Conservation (phyloP, 2,329 filamentous ascomycete species). For the Pseudocercospora macadamiae region DNA sequence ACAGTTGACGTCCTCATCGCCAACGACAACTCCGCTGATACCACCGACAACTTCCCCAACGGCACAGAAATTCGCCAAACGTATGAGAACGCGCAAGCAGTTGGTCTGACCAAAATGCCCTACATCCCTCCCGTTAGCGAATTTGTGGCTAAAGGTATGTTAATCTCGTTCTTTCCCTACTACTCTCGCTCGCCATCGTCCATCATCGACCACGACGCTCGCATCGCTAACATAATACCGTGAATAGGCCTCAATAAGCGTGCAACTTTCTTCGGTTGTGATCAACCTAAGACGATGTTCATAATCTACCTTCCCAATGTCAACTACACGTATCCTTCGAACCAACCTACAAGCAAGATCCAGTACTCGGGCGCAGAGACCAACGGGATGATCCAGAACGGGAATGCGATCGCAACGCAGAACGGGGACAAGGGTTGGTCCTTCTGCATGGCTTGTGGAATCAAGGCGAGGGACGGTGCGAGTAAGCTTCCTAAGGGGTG, state of each 20-base stretch:
- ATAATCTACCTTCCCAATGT: slow-evolving; percentile 52
- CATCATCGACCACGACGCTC: no score
- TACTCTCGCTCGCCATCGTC: no score
- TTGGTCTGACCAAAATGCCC: slow-evolving; percentile 62
- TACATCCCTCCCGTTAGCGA: slow-evolving; percentile 56
- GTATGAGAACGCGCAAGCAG: slow-evolving; percentile 57
- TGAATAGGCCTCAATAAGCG: slow-evolving; percentile 62
- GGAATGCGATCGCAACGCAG: slow-evolving; percentile 44
- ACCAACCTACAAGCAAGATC: slow-evolving; percentile 40
- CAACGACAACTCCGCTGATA: slow-evolving; percentile 67
- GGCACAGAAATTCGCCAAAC: slow-evolving; percentile 62
- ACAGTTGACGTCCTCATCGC: slow-evolving; percentile 66
- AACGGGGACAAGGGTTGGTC: slow-evolving; percentile 42
- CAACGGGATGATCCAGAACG: slow-evolving; percentile 46
- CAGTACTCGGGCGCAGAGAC: slow-evolving; percentile 42
- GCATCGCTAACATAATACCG: no score
- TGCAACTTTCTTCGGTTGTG: slow-evolving; percentile 67
- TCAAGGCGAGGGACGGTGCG: slow-evolving; percentile 41
- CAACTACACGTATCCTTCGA: slow-evolving; percentile 42
- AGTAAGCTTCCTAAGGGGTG: slow-evolving; percentile 39
- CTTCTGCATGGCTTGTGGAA: slow-evolving; percentile 48
- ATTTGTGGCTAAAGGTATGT: slow-evolving; percentile 61
- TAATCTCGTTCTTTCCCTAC: no score
- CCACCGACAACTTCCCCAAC: slow-evolving; percentile 60
- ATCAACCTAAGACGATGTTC: slow-evolving; percentile 40